Evolutionary conservation across 768 basidiomycete species (phyloP), one percentile per base, ranked within the genome.

Genomic region (Auriculariales sp.): DNA sequence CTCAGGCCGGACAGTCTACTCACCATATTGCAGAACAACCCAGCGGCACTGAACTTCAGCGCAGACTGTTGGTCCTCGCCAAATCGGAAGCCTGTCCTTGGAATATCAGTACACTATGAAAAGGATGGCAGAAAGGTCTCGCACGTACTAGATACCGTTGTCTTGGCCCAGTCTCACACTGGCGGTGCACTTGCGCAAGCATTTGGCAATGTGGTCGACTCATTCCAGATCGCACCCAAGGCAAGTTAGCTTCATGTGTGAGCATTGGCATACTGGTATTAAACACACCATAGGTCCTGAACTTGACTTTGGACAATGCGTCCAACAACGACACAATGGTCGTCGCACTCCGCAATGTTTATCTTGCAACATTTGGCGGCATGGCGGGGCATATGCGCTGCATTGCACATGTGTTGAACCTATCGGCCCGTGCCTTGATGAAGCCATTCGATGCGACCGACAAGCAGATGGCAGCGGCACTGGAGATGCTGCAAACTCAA

Each of bases 51-150:
- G 2, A 66, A 53, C 47, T 66, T 68, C 49, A 57, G 57, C 0
- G 65, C 63, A 0, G 66, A 71, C 53, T 59, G 59, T 0, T 71
- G 68, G 69, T 67, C 64, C 0, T 66, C 63, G 0, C 62, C 63
- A 0, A 70, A 70, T 48, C 62, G 69, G 33, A 46, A 55, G 3
- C 64, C 61, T 0, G 66, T 58, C 30, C 50, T 68, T 0, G 64
- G 63, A 0, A 47, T 65, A 7, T 60, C 57, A 0, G 64, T 66
- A 1, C 67, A 71, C 39, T 55, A 68, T 25, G 61, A 66, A 28
- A 27, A 60, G 3, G 42, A 67, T 0, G 65, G n/a, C n/a, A n/a
- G n/a, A n/a, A n/a, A n/a, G n/a, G n/a, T n/a, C n/a, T n/a, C n/a
- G n/a, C n/a, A n/a, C n/a, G n/a, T n/a, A n/a, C n/a, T n/a, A n/a